Base-by-base conservation (phyloP, 176 grass and related monocot species). In the Musa itinerans region DNA sequence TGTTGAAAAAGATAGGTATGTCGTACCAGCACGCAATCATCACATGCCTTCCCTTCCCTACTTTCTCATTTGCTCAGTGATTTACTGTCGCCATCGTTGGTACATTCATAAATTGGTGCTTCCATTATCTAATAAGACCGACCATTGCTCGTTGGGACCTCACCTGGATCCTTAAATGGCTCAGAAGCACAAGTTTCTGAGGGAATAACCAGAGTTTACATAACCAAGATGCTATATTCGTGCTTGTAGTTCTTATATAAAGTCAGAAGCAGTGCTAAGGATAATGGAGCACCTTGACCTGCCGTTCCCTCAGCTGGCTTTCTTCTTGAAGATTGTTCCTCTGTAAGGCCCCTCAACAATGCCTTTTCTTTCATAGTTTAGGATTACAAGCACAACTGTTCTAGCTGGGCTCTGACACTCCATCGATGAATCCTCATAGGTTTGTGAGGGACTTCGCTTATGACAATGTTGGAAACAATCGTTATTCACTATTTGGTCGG, bases 221-320 rank as follows among this genome's bases (percentile, higher is more conserved):
- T 24, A 63, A 61, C 20, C 13, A 16, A 26, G 20, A 15, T 23
- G 16, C 62, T 50, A 10, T 52, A 58, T 23, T 58, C 17, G 16
- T 50, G 7, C 11, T 62, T 22, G 11, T 51, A 98, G 95, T 68
- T 91, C 90, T 8, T 98, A 87, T 83, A 87, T 87, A 84, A 98
- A 98, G 76, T 98, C 95, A 3, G 95, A 98, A 56, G 95, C 95
- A 2, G 95, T 93, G 73, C 72, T 98, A 69, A 89, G 78, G 82
- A 98, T 98, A 82, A 89, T 98, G 90, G 90, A 89, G 86, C 85
- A 93, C 68, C 90, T 98, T 24, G 83, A 86, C 73, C 72, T 86
- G 75, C 95, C 90, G 7, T 98, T 98, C 62, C 95, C 88, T 9
- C 88, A 93, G 63, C 84, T 91, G 19, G 90, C 95, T 25, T 48